Percentiles rank a stretch among this genome's conserved stretches.
Evolutionary conservation across 225 moss, liverwort and hornwort species (phyloP).

Genomic region (Pseudisothecium myosuroides): DNA sequence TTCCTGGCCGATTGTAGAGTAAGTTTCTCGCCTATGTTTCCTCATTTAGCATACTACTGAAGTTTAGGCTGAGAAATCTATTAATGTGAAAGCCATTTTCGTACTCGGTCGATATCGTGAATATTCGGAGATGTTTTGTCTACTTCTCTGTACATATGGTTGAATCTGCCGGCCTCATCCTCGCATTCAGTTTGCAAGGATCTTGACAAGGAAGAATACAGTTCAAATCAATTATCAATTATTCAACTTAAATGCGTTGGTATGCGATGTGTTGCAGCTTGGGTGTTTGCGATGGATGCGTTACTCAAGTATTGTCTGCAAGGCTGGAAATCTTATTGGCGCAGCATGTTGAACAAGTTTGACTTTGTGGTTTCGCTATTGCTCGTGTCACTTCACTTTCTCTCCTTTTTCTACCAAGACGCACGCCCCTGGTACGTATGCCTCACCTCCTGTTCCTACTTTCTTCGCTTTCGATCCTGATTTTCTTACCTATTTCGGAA

Average conservation of each 20-base stretch:
- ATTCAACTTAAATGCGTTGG: background rate
- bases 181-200: background rate
- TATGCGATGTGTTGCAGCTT: slow-evolving; percentile 28
- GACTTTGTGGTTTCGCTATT: slow-evolving; percentile 37
- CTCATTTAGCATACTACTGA: background rate
- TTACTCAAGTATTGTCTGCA: slow-evolving; percentile 54
- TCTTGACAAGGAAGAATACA: background rate
- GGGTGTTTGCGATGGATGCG: slow-evolving; percentile 62
- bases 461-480: background rate
- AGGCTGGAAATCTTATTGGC: slow-evolving; percentile 63
- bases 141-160: background rate
- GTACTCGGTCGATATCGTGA: background rate
- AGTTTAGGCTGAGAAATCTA: background rate
- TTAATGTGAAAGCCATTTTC: background rate
- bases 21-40: background rate
- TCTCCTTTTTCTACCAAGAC: slow-evolving; percentile 18
- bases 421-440: slow-evolving; percentile 43
- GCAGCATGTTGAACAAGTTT: slow-evolving; percentile 41
- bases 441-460: background rate
- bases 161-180: background rate
- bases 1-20: background rate
- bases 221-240: background rate
- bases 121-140: background rate
- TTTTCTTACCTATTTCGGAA: background rate
- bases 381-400: slow-evolving; percentile 26